Conservation (phyloP, 2,329 filamentous ascomycete species). For the Epichloe sylvatica region DNA sequence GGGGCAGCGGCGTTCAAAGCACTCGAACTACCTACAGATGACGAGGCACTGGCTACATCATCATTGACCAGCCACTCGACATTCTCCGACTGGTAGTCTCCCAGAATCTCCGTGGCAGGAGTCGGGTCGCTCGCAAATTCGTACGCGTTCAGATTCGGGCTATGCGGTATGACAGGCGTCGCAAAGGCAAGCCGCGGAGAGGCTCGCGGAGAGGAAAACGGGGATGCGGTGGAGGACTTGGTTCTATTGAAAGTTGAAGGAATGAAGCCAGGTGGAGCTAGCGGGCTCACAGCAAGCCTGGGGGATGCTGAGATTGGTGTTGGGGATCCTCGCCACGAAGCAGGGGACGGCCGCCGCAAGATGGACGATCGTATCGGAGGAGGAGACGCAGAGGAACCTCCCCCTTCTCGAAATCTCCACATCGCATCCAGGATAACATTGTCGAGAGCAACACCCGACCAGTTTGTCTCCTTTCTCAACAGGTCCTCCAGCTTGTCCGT, state of each 20-base stretch:
- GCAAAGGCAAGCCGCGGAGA: slow-evolving; percentile 84
- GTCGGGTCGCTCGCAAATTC: slow-evolving; percentile 77
- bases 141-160: slow-evolving; percentile 86
- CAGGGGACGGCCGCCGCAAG: slow-evolving; percentile 79
- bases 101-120: slow-evolving; percentile 72
- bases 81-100: slow-evolving; percentile 83
- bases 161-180: slow-evolving; percentile 82
- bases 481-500: slow-evolving; percentile 82
- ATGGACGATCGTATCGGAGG: slow-evolving; percentile 79
- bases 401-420: slow-evolving; percentile 68
- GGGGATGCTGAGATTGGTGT: slow-evolving; percentile 72
- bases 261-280: slow-evolving; percentile 70
- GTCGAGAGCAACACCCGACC: slow-evolving; percentile 67
- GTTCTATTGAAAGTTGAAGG: slow-evolving; percentile 61
- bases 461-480: slow-evolving; percentile 60
- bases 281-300: slow-evolving; percentile 65
- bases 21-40: slow-evolving; percentile 53
- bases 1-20: slow-evolving; percentile 67
- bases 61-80: slow-evolving; percentile 96
- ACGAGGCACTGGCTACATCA: slow-evolving; percentile 66
- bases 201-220: slow-evolving; percentile 85
- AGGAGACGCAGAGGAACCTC: slow-evolving; percentile 55
- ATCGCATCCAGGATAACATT: slow-evolving; percentile 82
- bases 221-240: slow-evolving; percentile 68
- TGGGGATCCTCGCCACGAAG: slow-evolving; percentile 75